A percentile compares a stretch with the other conserved stretches of the same genome.
phyloP scores from a whole-genome alignment of 352 stramenopile genomes.

The Pythium brachiatum region DNA sequence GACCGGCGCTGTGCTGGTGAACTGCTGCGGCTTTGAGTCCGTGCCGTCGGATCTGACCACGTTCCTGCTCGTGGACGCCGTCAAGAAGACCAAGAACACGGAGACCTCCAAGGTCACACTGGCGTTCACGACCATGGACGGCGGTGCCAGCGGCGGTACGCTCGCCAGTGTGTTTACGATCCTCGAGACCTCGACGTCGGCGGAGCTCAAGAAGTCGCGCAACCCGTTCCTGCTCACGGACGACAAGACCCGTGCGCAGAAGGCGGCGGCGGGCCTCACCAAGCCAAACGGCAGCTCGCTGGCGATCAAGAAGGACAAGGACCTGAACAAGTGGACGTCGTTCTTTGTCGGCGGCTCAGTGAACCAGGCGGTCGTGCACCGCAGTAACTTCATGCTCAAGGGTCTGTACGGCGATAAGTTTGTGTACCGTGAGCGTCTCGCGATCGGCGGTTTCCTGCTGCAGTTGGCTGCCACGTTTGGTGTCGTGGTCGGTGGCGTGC shows the following conservation, averaged over 20 bases:
- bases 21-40: constrained; percentile 88
- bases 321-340: constrained; percentile 53
- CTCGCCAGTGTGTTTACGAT: constrained; percentile 53
- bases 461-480: too few relatives aligned
- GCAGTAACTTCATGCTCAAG: constrained; percentile 57
- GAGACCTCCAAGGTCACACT: constrained; percentile 39
- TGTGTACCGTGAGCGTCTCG: constrained; percentile 65
- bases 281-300: constrained; percentile 33
- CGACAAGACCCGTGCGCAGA: constrained; percentile 35
- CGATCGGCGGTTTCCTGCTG: constrained; percentile 43
- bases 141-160: constrained; percentile 61
- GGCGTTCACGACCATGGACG: constrained; percentile 49
- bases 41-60: constrained; percentile 86
- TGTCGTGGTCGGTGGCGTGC: constrained; percentile 30
- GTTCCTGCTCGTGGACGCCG: constrained; percentile 67
- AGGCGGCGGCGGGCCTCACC: constrained; percentile 29
- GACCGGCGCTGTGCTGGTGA: constrained; percentile 79
- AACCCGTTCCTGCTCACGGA: constrained; percentile 66
- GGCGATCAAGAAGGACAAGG: constrained; percentile 63
- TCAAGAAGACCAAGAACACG: constrained; percentile 50
- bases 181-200: constrained; percentile 45
- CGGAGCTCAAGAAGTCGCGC: constrained; percentile 35
- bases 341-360: constrained; percentile 77
- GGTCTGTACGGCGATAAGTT: constrained; percentile 60
- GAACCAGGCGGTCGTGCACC: constrained; percentile 82